Evolutionary conservation across 441 rosid genomes (phyloP), one percentile per base, ranked within the genome.

Genomic region (Bocquillonia castaneifolia): DNA sequence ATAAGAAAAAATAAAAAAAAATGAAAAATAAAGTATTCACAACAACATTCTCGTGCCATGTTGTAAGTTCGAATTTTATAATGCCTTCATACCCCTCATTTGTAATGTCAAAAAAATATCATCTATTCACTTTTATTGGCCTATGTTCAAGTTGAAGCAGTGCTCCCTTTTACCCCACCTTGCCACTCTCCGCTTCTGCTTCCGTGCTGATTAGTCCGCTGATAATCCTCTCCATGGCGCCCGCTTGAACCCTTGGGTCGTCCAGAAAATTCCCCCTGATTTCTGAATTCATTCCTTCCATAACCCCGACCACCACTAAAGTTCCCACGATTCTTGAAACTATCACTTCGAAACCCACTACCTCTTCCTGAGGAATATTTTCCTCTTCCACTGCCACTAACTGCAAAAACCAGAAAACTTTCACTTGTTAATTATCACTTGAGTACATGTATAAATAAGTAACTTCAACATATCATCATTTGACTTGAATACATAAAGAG

Each of bases 321-420:
- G 78, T 73, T 78, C 58, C 89, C 86, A 2, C 96, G 93, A 61
- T 79, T 83, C 80, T 81, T 88, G 78, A 87, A 87, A 76, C 84
- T 88, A 37, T 92, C 97, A 32, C 78, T 86, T 37, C 91, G 78
- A 74, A 80, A 88, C 29, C 78, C 80, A 66, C n/a, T n/a, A n/a
- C 78, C 86, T 87, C 94, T 85, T 60, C 88, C 87, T 0, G 88
- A 56, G 74, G 88, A 44, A 80, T 64, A 88, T 83, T 92, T 90
- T 59, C 90, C 96, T 67, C 93, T 82, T 23, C 89, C 89, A 69
- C 76, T 70, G 73, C 85, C 66, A 28, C 81, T 64, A 71, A 74
- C 92, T 83, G 80, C 69, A 61, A 52, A 78, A 58, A 64, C 15
- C 23, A 78, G 44, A 37, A 71, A 7, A 42, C 22, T 59, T 48